phyloP scores from a whole-genome alignment of 768 basidiomycete species.

The Gloeostereum incarnatum region DNA sequence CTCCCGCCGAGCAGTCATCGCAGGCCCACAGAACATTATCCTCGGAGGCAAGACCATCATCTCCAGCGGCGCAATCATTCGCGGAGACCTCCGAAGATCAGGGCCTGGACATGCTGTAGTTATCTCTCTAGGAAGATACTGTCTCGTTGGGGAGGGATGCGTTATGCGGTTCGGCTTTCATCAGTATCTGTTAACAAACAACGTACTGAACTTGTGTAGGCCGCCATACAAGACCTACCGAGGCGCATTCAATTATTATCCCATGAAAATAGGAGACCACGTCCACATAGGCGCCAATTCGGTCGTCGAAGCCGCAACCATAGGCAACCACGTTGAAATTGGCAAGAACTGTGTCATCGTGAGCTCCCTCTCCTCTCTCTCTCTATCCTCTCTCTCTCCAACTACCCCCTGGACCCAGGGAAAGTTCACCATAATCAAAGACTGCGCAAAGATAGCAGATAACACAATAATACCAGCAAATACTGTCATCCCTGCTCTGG shows the following conservation, averaged over 20 bases:
- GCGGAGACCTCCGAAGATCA: conserved; percentile 86
- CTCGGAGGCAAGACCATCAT: conserved; percentile 97
- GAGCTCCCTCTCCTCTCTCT: conserved; percentile 17
- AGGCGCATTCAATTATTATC: conserved; percentile 93
- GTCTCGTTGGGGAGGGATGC: conserved; percentile 81
- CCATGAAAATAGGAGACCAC: conserved; percentile 93
- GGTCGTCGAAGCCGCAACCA: conserved; percentile 90
- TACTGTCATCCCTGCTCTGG: conserved; percentile 84
- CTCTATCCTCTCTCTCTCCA: background rate
- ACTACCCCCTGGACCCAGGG: conserved; percentile 41
- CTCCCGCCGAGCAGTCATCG: conserved; percentile 82
- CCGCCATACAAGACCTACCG: conserved; percentile 88
- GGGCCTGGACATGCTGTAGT: conserved; percentile 91
- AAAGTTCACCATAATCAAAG: conserved; percentile 94
- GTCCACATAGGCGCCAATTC: conserved; percentile 88
- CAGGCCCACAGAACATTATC: conserved; percentile 94
- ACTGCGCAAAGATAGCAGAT: conserved; percentile 86
- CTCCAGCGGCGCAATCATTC: conserved; percentile 79
- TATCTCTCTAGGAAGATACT: conserved; percentile 89
- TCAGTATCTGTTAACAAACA: background rate
- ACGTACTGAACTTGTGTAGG: conserved; percentile 34
- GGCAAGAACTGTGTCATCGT: conserved; percentile 95
- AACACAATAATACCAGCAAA: conserved; percentile 86
- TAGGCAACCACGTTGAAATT: conserved; percentile 91
- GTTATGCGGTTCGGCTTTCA: conserved; percentile 61